Evolutionary conservation across 2,329 filamentous ascomycete genomes (phyloP), one percentile per base, ranked within the genome.

Genomic region (Cryphonectria japonica): DNA sequence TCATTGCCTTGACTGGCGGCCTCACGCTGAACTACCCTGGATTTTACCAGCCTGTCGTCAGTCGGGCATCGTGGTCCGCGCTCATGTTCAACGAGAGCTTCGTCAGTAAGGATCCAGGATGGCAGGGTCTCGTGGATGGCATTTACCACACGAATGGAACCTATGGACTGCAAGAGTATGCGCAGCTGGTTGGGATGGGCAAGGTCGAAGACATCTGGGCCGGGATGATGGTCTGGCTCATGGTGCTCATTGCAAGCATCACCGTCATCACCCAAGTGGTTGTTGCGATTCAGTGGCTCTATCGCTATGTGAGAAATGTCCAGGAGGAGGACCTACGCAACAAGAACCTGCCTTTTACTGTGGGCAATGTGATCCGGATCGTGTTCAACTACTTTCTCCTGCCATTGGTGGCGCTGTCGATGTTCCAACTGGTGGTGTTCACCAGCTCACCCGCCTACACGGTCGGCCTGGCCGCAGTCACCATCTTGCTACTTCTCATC

Each of bases 31-130:
- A 91, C 75, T 99, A 98, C 77, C 96, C 96, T 0, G 96, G 96
- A 14, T 99, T 93, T 79, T 99, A 94, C 79, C 95, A 97, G 78
- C 96, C 96, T 5, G 92, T 94, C 9, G 89, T 95, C 70, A 97
- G 95, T 80, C 93, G 95, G 79, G 92, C 88, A 19, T 90, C 92
- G 54, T 99, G 96, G 96, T 96, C 95, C 0, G 83, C 90, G 6
- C 87, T 99, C 72, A 92, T 98, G 86, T 98, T 98, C 84, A 97
- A 98, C 78, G 85, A 96, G 75, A 97, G 92, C 80, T 93, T 97
- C 76, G 91, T 97, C 72, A 92, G 89, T 77, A 83, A 91, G 50
- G 88, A 88, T 16, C 83, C 87, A 41, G 89, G 91, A 8, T 91
- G 87, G 73, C 85, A 90, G 73, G 91, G 88, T 73, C 80, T 97